Evolutionary conservation across 768 basidiomycete genomes (phyloP), one percentile per base, ranked within the genome.

Genomic region (Suillus sp.): DNA sequence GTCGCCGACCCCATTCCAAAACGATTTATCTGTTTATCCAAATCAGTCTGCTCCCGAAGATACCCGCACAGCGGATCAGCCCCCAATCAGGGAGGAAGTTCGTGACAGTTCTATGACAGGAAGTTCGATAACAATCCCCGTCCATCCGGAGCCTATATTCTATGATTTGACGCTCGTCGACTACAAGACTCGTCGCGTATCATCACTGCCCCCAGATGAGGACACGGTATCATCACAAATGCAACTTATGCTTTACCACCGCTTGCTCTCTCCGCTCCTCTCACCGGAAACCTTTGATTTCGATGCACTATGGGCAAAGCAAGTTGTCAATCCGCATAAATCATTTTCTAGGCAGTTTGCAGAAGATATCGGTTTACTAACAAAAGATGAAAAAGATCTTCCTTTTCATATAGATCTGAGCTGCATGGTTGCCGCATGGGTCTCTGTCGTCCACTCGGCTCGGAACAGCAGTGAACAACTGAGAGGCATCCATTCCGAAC

Each of bases 201-300:
- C 77, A 1, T 78, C 72, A 16, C 66, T 92, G 1, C 91, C 92
- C 1, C 71, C 79, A 4, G 79, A 86, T 16, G 79, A 81, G 45
- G 91, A 92, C 65, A 80, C 85, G 0, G 71, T 83, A 16, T 71
- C 86, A 1, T 80, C 91, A 0, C 83, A 84, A 8, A 75, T 92
- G 40, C 92, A 94, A 71, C 80, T 93, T 5, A 92, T 92, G 89
- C 75, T 92, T 42, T 94, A 94, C 70, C 82, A 84, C 67, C 84
- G 85, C 20, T 83, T 94, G 59, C 79, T 94, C 42, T 78, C 79
- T 25, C 74, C 76, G 4, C 75, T 92, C 14, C 71, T 88, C 22
- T 73, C 82, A 3, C 78, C 79, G 1, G 65, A 66, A 42, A 58
- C 68, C 0, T 83, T 86, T 63, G 80, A 88, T 67, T 91, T 88